phyloP scores from a whole-genome alignment of 768 basidiomycete genomes.

The Mycena alexandri region DNA sequence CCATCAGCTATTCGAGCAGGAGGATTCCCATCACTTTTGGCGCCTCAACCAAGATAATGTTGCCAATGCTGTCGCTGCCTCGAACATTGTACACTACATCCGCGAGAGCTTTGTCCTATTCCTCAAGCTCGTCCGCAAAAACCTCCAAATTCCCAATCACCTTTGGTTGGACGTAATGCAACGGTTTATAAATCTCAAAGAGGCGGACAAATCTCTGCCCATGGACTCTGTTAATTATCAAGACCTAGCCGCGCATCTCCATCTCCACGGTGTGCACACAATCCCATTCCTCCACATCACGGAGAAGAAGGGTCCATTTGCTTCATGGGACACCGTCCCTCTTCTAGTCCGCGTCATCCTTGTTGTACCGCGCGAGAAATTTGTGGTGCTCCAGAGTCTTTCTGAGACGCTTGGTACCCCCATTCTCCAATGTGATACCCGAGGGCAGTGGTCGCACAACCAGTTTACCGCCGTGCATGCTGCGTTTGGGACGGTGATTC shows the following conservation, averaged over 20 bases:
- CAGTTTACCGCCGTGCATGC: conserved; percentile 36
- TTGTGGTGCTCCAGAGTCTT: conserved; percentile 1
- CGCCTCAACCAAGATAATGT: conserved; percentile 12
- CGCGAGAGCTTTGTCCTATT: conserved; percentile 55
- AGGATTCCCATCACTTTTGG: conserved; percentile 45
- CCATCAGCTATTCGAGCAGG: conserved; percentile 51
- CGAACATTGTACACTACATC: conserved; percentile 48
- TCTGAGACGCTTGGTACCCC: conserved; percentile 12
- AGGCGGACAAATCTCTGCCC: conserved; percentile 38
- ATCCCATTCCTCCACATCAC: conserved; percentile 35
- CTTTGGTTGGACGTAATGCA: conserved; percentile 53
- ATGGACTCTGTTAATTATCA: conserved; percentile 52
- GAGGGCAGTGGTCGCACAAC: conserved; percentile 29
- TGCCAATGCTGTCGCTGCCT: conserved; percentile 30
- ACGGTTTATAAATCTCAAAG: conserved; percentile 39
- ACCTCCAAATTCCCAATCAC: conserved; percentile 38
- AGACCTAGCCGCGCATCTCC: conserved; percentile 53
- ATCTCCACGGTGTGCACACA: conserved; percentile 49
- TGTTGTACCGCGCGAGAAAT: conserved; percentile 35
- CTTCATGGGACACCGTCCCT: conserved; percentile 30
- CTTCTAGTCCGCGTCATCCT: conserved; percentile 34
- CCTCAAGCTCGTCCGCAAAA: conserved; percentile 45
- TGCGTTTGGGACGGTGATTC: conserved; percentile 31
- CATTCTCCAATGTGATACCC: conserved; percentile 24
- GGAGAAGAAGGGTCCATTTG: conserved; percentile 30